Evolutionary conservation across 2,329 filamentous ascomycete species (phyloP), one percentile per base, ranked within the genome.

Genomic region (Ustilaginoidea virens): DNA sequence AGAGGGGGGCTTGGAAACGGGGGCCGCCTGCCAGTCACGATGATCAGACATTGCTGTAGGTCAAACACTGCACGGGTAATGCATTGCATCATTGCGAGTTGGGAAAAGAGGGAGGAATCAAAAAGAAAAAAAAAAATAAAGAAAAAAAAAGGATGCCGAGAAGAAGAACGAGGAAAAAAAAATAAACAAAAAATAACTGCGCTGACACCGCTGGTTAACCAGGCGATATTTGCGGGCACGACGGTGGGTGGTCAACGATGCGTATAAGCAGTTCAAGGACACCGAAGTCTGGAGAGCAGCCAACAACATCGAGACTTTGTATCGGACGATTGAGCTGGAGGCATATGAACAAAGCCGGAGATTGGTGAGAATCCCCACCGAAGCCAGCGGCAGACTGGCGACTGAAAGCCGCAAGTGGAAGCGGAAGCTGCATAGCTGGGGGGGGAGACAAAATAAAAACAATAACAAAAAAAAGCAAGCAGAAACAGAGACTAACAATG

Each of bases 181-280:
- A n/a, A n/a, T n/a, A n/a, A n/a, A n/a, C n/a, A n/a, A n/a, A n/a
- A n/a, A n/a, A n/a, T n/a, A n/a, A n/a, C n/a, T n/a, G n/a, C n/a
- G n/a, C n/a, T n/a, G n/a, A n/a, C n/a, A n/a, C n/a, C 35, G 27
- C 33, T 25, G 18, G n/a, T 17, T 15, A 5, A 32, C 31, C 36
- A 90, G 82, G 36, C 82, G 86, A 35, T 94, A 79, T 52, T 63
- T 94, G 28, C 79, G 86, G 43, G 86, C 86, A 19, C 74, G 86
- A 32, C 79, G 74, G 52, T 94, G 87, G 62, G 59, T 77, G 17
- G 68, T 81, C 7, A 56, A 73, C 39, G 83, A 87, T 40, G 86
- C 86, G 9, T 76, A 76, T 48, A 66, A 60, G 34, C 86, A 94
- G 56, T 92, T 93, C 58, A 74, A 76, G 44, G 80, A 85, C 31